phyloP scores from a whole-genome alignment of 306 rosid species.

The Vigna trinervia region DNA sequence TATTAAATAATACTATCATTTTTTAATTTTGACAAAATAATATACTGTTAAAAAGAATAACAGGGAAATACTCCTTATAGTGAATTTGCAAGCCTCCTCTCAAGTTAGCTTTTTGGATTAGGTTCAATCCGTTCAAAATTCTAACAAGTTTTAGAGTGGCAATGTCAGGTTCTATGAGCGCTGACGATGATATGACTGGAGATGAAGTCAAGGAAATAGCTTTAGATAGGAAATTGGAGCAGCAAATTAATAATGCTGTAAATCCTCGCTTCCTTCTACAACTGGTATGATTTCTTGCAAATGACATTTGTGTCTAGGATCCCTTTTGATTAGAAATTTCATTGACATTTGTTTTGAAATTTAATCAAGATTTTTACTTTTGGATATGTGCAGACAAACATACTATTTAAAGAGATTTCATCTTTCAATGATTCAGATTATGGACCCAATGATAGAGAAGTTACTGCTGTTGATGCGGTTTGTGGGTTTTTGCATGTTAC shows the following conservation, averaged over 20 bases:
- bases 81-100: not conserved
- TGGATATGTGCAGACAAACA: slow-evolving; percentile 62
- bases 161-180: slow-evolving; percentile 58
- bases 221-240: slow-evolving; percentile 65
- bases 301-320: slow-evolving; percentile 4
- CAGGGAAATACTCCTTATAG: not conserved
- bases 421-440: slow-evolving; percentile 49
- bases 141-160: slow-evolving; percentile 7
- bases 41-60: not conserved
- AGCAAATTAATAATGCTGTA: slow-evolving; percentile 72
- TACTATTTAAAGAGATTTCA: slow-evolving; percentile 64
- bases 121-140: not conserved
- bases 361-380: slow-evolving; percentile 27
- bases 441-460: slow-evolving; percentile 70
- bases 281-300: slow-evolving; percentile 57
- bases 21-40: not conserved
- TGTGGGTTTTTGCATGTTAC: slow-evolving; percentile 79
- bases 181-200: slow-evolving; percentile 63
- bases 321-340: not conserved
- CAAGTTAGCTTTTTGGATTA: not conserved
- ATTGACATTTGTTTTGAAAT: slow-evolving; percentile 18
- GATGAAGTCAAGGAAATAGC: slow-evolving; percentile 55
- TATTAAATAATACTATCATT: not conserved
- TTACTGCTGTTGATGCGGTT: slow-evolving; percentile 76
- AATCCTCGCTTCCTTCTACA: slow-evolving; percentile 77